These are phyloP conservation scores for Pelargonium citronellum DNA, from an alignment of 441 rosid species.

Conservation along the genomic window DNA sequence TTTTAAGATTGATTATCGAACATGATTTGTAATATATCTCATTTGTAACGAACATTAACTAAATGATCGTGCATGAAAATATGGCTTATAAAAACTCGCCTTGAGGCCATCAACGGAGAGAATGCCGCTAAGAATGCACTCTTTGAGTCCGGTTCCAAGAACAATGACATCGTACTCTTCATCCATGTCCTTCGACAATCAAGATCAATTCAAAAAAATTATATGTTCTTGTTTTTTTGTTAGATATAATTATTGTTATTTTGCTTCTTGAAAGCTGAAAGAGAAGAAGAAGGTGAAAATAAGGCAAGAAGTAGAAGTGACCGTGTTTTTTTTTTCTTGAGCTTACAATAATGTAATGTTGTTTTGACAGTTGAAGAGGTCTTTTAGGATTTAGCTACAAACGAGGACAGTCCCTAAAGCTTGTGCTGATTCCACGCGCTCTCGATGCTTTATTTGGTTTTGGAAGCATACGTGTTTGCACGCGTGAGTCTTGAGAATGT, in stretches of 20 bases:
- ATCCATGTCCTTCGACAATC: conserved; percentile 6
- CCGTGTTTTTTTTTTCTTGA: no score
- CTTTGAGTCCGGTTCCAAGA: conserved; percentile 24
- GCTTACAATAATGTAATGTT: no score
- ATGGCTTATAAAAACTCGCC: background rate
- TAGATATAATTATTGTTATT: no score
- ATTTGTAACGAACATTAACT: background rate
- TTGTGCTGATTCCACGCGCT: background rate
- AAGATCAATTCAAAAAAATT: background rate
- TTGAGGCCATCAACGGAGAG: conserved; percentile 25
- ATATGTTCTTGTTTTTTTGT: no score
- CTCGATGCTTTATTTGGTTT: background rate
- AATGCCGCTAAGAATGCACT: conserved; percentile 24
- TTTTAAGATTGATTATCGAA: background rate
- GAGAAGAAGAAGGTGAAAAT: no score
- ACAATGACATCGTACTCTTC: conserved; percentile 22
- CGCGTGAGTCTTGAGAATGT: no score
- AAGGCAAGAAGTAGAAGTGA: no score
- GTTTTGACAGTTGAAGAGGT: no score
- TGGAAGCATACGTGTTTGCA: no score
- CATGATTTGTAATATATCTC: background rate
- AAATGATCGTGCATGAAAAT: background rate
- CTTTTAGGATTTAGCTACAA: no score
- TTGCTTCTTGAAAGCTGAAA: no score
- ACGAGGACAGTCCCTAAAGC: no score